Evolutionary conservation across 208 protist species (phyloP).

Genomic region (Angomonas deanei): DNA sequence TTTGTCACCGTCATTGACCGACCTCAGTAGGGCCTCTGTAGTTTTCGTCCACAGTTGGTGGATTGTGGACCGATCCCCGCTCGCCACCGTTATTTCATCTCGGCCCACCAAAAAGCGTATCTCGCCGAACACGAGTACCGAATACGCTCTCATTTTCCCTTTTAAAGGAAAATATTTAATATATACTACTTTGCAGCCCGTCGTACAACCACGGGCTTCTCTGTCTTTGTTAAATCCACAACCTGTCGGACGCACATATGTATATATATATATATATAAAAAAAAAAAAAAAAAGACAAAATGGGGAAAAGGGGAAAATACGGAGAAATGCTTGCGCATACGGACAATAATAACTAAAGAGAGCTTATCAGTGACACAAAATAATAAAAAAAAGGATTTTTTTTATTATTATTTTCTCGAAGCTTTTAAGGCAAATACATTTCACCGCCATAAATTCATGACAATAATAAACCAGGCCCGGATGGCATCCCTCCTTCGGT

Average conservation of each 20-base stretch:
- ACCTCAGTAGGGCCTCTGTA: background rate
- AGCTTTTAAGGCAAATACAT: too few species aligned
- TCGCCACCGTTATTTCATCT: background rate
- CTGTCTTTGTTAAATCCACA: too few species aligned
- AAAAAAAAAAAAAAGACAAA: slow-evolving; percentile 2
- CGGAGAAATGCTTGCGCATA: background rate
- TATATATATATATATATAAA: too few species aligned
- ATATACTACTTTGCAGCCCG: background rate
- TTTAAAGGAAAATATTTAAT: background rate
- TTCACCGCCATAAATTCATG: too few species aligned
- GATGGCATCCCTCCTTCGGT: too few species aligned
- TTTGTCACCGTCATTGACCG: background rate
- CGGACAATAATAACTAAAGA: background rate
- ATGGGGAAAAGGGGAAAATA: background rate
- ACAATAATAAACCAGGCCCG: too few species aligned
- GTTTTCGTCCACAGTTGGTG: background rate
- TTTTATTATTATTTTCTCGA: too few species aligned
- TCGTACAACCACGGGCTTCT: background rate
- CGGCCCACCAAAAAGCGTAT: background rate
- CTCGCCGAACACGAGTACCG: background rate
- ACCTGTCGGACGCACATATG: too few species aligned
- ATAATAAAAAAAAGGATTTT: background rate
- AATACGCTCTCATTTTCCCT: background rate
- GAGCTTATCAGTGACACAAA: background rate
- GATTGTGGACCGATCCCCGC: background rate